phyloP scores from a whole-genome alignment of 225 moss, liverwort and hornwort genomes.

The Takakia lepidozioides region DNA sequence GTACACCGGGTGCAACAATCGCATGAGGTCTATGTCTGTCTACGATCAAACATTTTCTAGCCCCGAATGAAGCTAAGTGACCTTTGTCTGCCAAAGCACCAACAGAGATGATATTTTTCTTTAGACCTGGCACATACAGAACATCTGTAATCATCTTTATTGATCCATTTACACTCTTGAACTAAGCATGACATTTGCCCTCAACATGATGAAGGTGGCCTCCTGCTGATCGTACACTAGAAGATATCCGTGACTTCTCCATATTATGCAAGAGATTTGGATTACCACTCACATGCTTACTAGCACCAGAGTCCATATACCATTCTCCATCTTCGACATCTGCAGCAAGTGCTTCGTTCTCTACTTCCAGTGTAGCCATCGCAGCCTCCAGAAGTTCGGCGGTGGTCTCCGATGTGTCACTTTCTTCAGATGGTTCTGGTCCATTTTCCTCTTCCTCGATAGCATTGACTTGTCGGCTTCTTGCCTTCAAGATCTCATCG shows the following conservation, averaged over 20 bases:
- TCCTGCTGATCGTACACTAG: background rate
- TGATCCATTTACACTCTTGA: background rate
- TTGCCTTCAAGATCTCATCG: background rate
- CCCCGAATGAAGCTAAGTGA: background rate
- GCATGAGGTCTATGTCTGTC: background rate
- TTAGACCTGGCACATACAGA: background rate
- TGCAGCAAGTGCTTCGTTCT: background rate
- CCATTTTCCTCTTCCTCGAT: background rate
- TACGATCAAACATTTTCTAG: background rate
- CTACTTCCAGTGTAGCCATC: background rate
- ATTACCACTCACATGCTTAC: background rate
- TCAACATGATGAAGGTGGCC: background rate
- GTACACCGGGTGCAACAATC: background rate
- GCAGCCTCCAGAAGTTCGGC: background rate
- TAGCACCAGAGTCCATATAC: background rate
- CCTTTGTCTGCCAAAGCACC: background rate
- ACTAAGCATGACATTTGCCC: background rate
- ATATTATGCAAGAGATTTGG: no score
- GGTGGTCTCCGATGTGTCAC: background rate
- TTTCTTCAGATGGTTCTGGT: no score
- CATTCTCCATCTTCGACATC: background rate
- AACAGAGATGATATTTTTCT: background rate
- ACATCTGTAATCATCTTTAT: background rate
- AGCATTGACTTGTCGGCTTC: background rate
- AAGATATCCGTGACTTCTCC: background rate